Evolutionary conservation across 805 yeast genomes (phyloP), one percentile per base, ranked within the genome.

Genomic region (Ogataea nakhonphanomensis): DNA sequence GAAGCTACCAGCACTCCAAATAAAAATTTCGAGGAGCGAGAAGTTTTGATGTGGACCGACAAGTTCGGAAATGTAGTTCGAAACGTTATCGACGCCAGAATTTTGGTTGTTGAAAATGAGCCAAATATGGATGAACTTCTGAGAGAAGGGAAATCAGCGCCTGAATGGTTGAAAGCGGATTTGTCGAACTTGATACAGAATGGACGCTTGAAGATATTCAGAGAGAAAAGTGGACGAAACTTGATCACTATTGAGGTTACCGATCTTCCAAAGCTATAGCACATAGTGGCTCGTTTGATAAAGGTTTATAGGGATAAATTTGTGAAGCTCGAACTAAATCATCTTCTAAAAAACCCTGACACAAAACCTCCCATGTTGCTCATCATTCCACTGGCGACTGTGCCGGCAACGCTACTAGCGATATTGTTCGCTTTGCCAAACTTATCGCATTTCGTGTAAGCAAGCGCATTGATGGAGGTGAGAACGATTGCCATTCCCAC

Each of bases 381-480:
- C 22, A 79, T 58, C 9, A 62, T 14, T 8, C 49, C 39, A 25
- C 73, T 69, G 1, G 80, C 64, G 20, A 81, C 73, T 28, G 70
- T 66, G 4, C 81, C 74, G 50, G 82, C 67, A 8, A 84, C 57
- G 50, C 70, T 74, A 20, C 70, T 65, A 5, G 90, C 87, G 37
- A 84, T 57, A 39, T 67, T 71, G 58, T 83, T 83, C 21, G 95
- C 95, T 57, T 79, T 84, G 35, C 95, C 87, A 64, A 90, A 91
- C 65, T 85, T 87, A 60, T 90, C 97, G 63, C 97, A 88, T 53
- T 86, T 76, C 20, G 95, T 85, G 64, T 86, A 91, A 0, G 97
- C 97, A 67, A 87, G 70, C 1, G 95, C 82, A 59, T 91, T 91
- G 36, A 95, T 86, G 32, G 80, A 57, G 0, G 93, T 84, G 46